phyloP scores from a whole-genome alignment of 148 eudicot genomes.

The Nepenthes mirabilis region DNA sequence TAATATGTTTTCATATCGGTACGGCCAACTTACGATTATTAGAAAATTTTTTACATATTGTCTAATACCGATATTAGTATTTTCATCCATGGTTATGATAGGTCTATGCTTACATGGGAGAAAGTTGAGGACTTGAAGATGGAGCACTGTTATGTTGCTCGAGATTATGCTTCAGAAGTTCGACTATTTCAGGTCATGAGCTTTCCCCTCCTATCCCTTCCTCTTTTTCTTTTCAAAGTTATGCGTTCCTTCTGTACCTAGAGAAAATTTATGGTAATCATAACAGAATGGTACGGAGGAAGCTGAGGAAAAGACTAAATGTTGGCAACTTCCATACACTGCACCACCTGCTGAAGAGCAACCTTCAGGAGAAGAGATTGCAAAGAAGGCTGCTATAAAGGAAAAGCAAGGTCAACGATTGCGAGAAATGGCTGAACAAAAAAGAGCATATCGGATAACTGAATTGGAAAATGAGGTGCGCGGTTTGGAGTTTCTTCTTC shows the following conservation, averaged over 20 bases:
- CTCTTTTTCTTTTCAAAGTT: neutral
- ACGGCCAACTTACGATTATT: too few species aligned
- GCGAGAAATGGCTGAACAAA: slow-evolving; percentile 93
- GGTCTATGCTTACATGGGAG: slow-evolving; percentile 89
- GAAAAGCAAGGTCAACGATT: slow-evolving; percentile 88
- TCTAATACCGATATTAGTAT: too few species aligned
- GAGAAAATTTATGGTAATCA: slow-evolving; percentile 5
- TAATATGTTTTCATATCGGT: too few species aligned
- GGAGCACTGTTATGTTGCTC: slow-evolving; percentile 89
- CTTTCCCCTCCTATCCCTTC: slow-evolving; percentile 1
- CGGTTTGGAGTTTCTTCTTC: slow-evolving; percentile 71
- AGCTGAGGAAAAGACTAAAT: slow-evolving; percentile 76
- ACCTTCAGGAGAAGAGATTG: slow-evolving; percentile 84
- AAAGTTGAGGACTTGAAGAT: slow-evolving; percentile 96
- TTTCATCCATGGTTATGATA: slow-evolving; percentile 9
- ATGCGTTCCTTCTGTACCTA: slow-evolving; percentile 5
- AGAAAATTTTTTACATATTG: too few species aligned
- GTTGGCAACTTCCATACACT: slow-evolving; percentile 94
- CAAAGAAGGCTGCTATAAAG: slow-evolving; percentile 88
- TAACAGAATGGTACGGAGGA: slow-evolving; percentile 69
- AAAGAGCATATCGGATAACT: slow-evolving; percentile 67
- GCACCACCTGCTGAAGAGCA: slow-evolving; percentile 75
- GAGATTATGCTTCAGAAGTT: slow-evolving; percentile 74
- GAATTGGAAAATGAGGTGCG: slow-evolving; percentile 74
- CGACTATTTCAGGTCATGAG: slow-evolving; percentile 62